A percentile compares a stretch with the other conserved stretches of the same genome.
These are phyloP conservation scores for Cyclostephanos invisitatus DNA, from an alignment of 108 stramenopile genomes.

Conservation along the genomic window DNA sequence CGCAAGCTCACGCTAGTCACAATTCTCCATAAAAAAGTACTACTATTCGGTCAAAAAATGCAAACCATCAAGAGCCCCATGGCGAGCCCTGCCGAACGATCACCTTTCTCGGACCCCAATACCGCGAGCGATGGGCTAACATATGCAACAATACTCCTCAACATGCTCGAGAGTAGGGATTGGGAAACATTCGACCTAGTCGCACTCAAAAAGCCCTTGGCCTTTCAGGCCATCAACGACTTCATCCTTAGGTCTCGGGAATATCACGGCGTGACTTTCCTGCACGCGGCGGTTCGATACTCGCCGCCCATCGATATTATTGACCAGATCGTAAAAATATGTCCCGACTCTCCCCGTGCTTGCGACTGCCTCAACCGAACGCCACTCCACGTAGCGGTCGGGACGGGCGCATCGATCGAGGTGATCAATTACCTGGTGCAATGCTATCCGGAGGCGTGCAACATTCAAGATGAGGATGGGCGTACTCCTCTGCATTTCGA, in stretches of 20 bases:
- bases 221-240: constrained; percentile 19
- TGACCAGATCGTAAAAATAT: constrained; percentile 19
- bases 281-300: constrained; percentile 34
- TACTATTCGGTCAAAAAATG: too few species aligned
- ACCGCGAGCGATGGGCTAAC: background rate
- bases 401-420: constrained; percentile 17
- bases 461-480: constrained; percentile 39
- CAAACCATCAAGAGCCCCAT: too few species aligned
- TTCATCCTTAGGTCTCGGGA: constrained; percentile 24
- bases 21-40: too few species aligned
- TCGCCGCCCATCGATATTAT: constrained; percentile 27
- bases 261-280: constrained; percentile 46
- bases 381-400: constrained; percentile 41
- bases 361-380: constrained; percentile 40
- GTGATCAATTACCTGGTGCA: constrained; percentile 17
- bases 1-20: too few species aligned
- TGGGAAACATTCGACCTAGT: constrained; percentile 11
- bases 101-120: constrained; percentile 23
- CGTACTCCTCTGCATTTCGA: constrained; percentile 45
- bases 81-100: constrained; percentile 9
- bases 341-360: constrained; percentile 5
- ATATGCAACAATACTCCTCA: constrained; percentile 8
- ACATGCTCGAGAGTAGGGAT: constrained; percentile 13
- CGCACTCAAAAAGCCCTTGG: constrained; percentile 13
- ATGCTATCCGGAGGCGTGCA: constrained; percentile 27